Base-by-base conservation (phyloP, 75 land plant species). In the Gnetum montanum region DNA sequence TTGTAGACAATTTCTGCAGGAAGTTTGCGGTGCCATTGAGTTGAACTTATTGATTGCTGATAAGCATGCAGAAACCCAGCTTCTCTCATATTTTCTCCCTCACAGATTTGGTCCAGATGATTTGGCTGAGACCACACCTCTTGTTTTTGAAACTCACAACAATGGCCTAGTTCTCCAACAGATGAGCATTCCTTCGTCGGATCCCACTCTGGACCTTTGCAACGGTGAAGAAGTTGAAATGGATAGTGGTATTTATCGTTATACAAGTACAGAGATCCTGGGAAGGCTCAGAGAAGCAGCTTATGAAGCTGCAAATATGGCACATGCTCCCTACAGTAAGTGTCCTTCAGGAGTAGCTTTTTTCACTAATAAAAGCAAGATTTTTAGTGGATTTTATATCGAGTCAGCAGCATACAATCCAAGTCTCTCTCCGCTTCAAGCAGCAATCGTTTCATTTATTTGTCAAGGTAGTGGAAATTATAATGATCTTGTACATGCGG, bases 381-480 rank as follows among this genome's bases (percentile, higher is more conserved):
- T 86, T 7, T 85, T 57, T 37, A 77, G 57, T 6, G 99, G 99
- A 8, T 68, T 67, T 1, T 95, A 95, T 61, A 57, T 57, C 49
- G 99, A 95, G 57, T 95, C 99, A 10, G 99, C 97, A 12, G 99
- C 99, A 12, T 83, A 75, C 65, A 95, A 95, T 46, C 99, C 99
- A 25, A 76, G 96, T 26, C 44, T 95, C 37, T 74, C 81, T 13
- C 92, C 99, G 37, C 70, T 83, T n/a, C 96, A 90, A 75, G 96
- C 96, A 44, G 91, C 96, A 6, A 31, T 95, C 25, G 77, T 95
- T 34, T 88, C 96, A 34, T 88, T 73, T 54, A 38, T 86, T 5
- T 78, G 69, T 7, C 72, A 60, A 18, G 87, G 78, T 22, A 87
- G 82, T 15, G 88, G 71, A 23, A 75, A 60, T 40, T 83, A 81